A percentile compares a stretch with the other conserved stretches of the same genome.
Conservation (phyloP, 1,284 basidiomycete species). For the Papiliotrema nemorosa region DNA sequence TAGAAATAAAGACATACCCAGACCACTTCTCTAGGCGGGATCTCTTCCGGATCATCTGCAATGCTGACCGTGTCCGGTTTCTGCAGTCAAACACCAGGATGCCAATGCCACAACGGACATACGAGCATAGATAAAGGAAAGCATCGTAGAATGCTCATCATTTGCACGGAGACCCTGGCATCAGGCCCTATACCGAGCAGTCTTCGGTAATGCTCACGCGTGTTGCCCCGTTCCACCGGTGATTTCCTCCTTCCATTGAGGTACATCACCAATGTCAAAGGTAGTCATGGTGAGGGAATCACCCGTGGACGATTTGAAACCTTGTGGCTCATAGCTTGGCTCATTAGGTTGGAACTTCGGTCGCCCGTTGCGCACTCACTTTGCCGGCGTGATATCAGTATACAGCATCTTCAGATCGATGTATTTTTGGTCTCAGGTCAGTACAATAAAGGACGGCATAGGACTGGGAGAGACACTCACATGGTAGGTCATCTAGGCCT, state of each 20-base stretch:
- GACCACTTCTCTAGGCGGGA: background rate
- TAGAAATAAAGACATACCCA: slow-evolving; percentile 13
- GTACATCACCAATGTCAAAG: slow-evolving; percentile 6
- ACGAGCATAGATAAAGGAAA: background rate
- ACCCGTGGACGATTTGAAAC: slow-evolving; percentile 8
- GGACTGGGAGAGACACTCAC: slow-evolving; percentile 7
- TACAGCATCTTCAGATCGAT: slow-evolving; percentile 23
- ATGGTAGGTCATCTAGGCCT: slow-evolving; percentile 16
- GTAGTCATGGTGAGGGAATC: slow-evolving; percentile 13
- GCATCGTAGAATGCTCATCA: background rate
- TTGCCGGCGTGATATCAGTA: slow-evolving; percentile 10
- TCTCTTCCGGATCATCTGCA: background rate
- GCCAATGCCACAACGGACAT: background rate
- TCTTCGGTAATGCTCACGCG: slow-evolving; percentile 8
- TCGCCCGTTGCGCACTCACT: slow-evolving; percentile 9
- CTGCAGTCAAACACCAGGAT: background rate
- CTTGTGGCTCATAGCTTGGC: slow-evolving; percentile 17
- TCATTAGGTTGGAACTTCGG: background rate
- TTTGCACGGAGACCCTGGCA: background rate
- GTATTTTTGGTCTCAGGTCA: slow-evolving; percentile 8
- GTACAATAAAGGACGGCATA: background rate
- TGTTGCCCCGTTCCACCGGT: slow-evolving; percentile 12
- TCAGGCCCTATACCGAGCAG: background rate
- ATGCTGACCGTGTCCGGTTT: background rate
- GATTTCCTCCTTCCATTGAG: background rate